Evolutionary conservation across 1,284 basidiomycete species (phyloP).

Genomic region (Puccinia novopanici): DNA sequence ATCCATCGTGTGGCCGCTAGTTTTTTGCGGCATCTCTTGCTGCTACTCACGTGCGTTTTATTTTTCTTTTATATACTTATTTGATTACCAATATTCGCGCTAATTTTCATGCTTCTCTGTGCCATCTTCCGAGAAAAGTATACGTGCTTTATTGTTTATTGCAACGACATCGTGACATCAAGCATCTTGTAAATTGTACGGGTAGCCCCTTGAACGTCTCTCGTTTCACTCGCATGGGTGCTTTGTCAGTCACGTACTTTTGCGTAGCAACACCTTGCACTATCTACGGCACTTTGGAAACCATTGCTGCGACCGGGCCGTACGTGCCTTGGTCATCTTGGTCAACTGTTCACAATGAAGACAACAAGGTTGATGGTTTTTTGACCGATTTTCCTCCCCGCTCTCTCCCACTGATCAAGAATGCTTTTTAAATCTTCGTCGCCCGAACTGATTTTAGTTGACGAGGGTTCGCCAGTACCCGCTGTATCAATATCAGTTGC

Average conservation of each 20-base stretch:
- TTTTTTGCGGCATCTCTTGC: slow-evolving; percentile 25
- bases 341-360: slow-evolving; percentile 14
- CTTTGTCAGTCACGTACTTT: slow-evolving; percentile 30
- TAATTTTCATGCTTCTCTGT: not conserved
- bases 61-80: not conserved
- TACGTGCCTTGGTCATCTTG: slow-evolving; percentile 32
- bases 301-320: not conserved
- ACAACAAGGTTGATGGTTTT: slow-evolving; percentile 5
- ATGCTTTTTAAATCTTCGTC: not conserved
- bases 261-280: slow-evolving; percentile 21
- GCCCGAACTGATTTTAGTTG: not conserved
- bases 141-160: slow-evolving; percentile 31
- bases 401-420: not conserved
- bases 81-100: too few species aligned
- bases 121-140: not conserved
- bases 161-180: slow-evolving; percentile 5
- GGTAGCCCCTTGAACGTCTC: slow-evolving; percentile 4
- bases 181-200: slow-evolving; percentile 1
- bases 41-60: slow-evolving; percentile 18
- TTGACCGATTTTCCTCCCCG: not conserved
- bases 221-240: slow-evolving; percentile 28
- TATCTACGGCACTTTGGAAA: slow-evolving; percentile 3
- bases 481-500: slow-evolving; percentile 5
- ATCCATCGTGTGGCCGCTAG: slow-evolving; percentile 17
- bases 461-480: slow-evolving; percentile 8